Evolutionary conservation across 306 rosid species (phyloP).

Genomic region (Castanospermum australe): DNA sequence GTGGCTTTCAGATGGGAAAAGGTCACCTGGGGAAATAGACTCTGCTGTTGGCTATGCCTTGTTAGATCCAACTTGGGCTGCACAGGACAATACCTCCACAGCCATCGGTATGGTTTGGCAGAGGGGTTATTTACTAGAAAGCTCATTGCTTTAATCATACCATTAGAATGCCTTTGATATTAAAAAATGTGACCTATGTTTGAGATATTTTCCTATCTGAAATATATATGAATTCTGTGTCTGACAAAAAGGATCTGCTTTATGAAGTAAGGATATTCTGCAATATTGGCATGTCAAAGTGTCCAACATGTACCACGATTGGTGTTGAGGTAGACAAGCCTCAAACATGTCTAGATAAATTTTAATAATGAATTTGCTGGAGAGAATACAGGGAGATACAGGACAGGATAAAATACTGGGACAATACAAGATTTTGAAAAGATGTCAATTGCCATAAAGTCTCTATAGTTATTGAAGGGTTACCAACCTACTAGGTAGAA

Average conservation of each 20-base stretch:
- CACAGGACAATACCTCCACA: conserved; percentile 98
- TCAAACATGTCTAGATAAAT: neutral
- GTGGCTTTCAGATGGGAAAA: conserved; percentile 90
- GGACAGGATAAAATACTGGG: neutral
- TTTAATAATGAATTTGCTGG: neutral
- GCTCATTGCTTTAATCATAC: neutral
- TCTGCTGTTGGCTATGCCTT: conserved; percentile 97
- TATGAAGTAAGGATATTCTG: neutral
- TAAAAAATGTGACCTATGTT: neutral
- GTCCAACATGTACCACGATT: neutral
- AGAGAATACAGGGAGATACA: neutral
- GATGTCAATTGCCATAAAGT: neutral
- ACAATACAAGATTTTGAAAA: neutral
- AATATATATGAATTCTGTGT: neutral
- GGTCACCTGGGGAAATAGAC: conserved; percentile 77
- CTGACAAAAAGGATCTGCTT: neutral
- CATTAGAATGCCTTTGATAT: neutral
- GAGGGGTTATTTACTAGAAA: neutral
- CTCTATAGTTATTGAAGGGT: neutral
- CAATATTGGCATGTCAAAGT: neutral
- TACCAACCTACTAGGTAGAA: neutral
- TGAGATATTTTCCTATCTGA: conserved; percentile 2
- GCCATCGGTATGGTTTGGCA: conserved; percentile 71
- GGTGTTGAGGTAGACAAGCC: neutral
- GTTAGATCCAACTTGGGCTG: conserved; percentile 99